Conservation (phyloP, 139 green algal species). For the Haematococcus lacustris region DNA sequence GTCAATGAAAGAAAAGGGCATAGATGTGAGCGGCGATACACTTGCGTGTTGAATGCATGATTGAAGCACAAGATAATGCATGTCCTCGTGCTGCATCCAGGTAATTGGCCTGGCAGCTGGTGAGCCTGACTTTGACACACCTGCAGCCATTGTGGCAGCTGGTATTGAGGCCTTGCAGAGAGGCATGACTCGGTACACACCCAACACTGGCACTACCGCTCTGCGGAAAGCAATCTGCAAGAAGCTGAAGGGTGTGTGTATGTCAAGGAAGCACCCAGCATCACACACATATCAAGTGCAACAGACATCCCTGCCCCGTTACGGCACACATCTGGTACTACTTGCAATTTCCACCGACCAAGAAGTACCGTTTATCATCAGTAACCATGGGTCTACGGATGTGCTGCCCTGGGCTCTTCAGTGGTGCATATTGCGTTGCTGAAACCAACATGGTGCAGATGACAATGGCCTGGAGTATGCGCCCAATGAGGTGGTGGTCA, state of each 20-base stretch:
- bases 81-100: slow-evolving; percentile 13
- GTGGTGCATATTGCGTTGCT: too few relatives aligned
- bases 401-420: too few relatives aligned
- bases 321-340: too few relatives aligned
- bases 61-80: neutral
- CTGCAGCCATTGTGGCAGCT: slow-evolving; percentile 64
- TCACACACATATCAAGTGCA: too few relatives aligned
- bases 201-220: slow-evolving; percentile 77
- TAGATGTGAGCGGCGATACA: slow-evolving; percentile 48
- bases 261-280: neutral
- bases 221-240: slow-evolving; percentile 76
- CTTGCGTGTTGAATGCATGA: neutral
- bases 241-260: slow-evolving; percentile 66
- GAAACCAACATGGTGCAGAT: too few relatives aligned
- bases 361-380: too few relatives aligned
- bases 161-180: slow-evolving; percentile 68
- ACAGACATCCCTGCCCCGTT: too few relatives aligned
- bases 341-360: too few relatives aligned
- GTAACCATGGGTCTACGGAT: too few relatives aligned
- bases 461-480: slow-evolving; percentile 88
- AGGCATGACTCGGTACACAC: slow-evolving; percentile 88
- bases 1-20: slow-evolving; percentile 60
- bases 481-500: slow-evolving; percentile 80
- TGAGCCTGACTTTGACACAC: slow-evolving; percentile 96
- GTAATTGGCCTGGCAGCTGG: slow-evolving; percentile 88